Evolutionary conservation across 805 yeast species (phyloP), one percentile per base, ranked within the genome.

Genomic region (Ogataea glucozyma): DNA sequence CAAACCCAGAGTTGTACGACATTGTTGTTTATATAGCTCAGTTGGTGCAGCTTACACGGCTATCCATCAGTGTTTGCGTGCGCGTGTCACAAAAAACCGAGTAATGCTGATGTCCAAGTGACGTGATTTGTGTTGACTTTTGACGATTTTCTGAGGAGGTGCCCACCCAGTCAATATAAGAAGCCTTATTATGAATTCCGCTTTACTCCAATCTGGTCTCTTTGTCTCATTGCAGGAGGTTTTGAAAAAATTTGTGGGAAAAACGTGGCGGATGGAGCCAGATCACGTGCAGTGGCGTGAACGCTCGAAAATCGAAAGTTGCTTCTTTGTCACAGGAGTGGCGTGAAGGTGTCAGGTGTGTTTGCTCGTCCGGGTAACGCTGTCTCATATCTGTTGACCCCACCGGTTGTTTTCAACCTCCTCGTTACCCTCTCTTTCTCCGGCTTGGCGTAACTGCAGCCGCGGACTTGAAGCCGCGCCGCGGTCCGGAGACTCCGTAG

Each of bases 1-100:
- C 27, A 32, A 32, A 32, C 8, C 36, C 36, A 32, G 36, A 32
- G 22, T 32, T 32, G 36, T 32, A 32, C 36, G 36, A 32, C 36
- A 32, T 27, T 27, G 31, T 27, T 27, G 31, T 27, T 17, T 27
- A 13, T 27, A n/a, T 10, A 27, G n/a, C n/a, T n/a, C n/a, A n/a
- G n/a, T n/a, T n/a, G n/a, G n/a, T n/a, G n/a, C n/a, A n/a, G n/a
- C n/a, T n/a, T n/a, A n/a, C n/a, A n/a, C n/a, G n/a, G n/a, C n/a
- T n/a, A 12, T 27, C 31, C 31, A 27, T 27, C 17, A 27, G 18
- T n/a, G 18, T 27, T 4, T 13, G 16, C 10, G 6, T 27, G 31
- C 16, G 18, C 31, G 31, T 27, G 31, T 27, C 16, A 18, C 4
- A n/a, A 6, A n/a, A 13, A 17, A 18, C n/a, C n/a, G n/a, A n/a